Evolutionary conservation across 177 flowering plant genomes (phyloP), one percentile per base, ranked within the genome.

Genomic region (Telopea speciosissima): DNA sequence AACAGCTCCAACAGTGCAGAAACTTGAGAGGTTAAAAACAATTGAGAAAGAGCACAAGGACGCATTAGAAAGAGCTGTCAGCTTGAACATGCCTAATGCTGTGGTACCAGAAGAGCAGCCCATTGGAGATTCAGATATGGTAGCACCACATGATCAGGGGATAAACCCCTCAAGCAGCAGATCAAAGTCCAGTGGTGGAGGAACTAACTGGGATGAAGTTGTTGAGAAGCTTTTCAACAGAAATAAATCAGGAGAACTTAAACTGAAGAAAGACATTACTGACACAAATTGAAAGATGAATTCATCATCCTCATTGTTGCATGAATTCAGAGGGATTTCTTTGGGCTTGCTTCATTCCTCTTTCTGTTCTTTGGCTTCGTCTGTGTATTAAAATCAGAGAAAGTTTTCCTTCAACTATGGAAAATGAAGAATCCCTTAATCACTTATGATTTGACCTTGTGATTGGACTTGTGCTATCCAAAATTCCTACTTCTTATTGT

Each of bases 61-160:
- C 74, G 97, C 97, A 62, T 44, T 94, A 72, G 92, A 94, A 62
- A 84, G 87, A 79, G 97, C 97, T 24, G 86, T 88, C 6, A 86
- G 87, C 77, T 76, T 94, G 73, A 89, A 92, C 45, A 80, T 94
- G 23, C 98, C 98, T 63, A 87, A 92, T 73, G 95, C 95, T 12
- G 85, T 75, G 21, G 22, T 76, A 21, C 5, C 65, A 24, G 85
- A 81, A 67, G 86, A 82, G 0, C 81, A 82, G 68, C 70, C 71
- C 21, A 33, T 72, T 42, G 68, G 24, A 33, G 66, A 76, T 40
- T 42, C 66, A 24, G 76, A 79, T 5, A 70, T 28, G 45, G 84
- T 70, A 63, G 58, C 66, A 36, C 45, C 79, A 5, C 63, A 64
- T 2, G 60, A 40, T 28, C 71, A 64, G 68, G 71, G 31, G 9